phyloP scores from a whole-genome alignment of 2,329 filamentous ascomycete genomes.

The Fusarium annulatum region DNA sequence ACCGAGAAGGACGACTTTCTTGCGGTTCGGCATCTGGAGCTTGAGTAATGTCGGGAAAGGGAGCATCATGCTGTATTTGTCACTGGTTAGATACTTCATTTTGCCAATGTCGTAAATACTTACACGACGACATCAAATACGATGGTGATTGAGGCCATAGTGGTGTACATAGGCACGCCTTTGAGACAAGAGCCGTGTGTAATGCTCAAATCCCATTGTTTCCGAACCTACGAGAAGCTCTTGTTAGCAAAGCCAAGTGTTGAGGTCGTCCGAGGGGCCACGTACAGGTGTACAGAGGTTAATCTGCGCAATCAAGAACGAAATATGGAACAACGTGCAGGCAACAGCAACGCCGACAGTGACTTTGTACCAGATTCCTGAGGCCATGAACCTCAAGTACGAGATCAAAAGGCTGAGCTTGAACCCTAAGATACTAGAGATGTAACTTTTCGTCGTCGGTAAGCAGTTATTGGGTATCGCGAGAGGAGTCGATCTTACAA shows the following conservation, averaged over 20 bases:
- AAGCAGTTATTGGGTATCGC: not conserved
- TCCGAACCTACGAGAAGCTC: constrained; percentile 16
- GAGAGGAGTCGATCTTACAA: constrained; percentile 48
- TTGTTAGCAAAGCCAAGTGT: not conserved
- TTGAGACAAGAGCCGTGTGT: constrained; percentile 52
- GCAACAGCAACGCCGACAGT: constrained; percentile 51
- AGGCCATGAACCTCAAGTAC: constrained; percentile 58
- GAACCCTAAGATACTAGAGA: constrained; percentile 57
- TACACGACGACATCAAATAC: constrained; percentile 56
- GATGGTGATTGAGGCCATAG: constrained; percentile 55
- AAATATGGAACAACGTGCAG: constrained; percentile 53
- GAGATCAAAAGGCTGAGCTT: constrained; percentile 59
- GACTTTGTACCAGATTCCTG: constrained; percentile 46
- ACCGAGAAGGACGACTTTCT: constrained; percentile 55
- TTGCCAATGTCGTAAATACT: not conserved
- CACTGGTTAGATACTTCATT: not conserved
- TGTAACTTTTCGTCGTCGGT: constrained; percentile 47
- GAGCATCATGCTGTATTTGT: constrained; percentile 50
- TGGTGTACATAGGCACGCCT: constrained; percentile 56
- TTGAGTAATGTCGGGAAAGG: constrained; percentile 55
- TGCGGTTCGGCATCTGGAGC: constrained; percentile 52
- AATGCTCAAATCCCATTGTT: constrained; percentile 56
- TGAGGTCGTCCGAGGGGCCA: fast-evolving
- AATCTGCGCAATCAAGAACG: constrained; percentile 51
- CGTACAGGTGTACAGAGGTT: constrained; percentile 51